Evolutionary conservation across 768 basidiomycete species (phyloP), one percentile per base, ranked within the genome.

Genomic region (Tephrocybe sp.): DNA sequence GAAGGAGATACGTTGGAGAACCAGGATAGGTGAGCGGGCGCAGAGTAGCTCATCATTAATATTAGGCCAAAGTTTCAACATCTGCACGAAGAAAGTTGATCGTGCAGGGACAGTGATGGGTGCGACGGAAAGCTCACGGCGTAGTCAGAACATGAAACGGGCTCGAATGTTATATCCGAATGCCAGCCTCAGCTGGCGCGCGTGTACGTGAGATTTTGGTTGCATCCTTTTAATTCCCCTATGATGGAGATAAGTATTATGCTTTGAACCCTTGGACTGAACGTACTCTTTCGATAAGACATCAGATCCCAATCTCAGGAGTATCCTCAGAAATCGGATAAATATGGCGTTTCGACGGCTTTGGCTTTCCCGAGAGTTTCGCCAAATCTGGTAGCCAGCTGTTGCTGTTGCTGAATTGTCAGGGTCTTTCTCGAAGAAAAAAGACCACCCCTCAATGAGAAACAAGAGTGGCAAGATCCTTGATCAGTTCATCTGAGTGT

Each of bases 391-490:
- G 66, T 64, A 5, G 65, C 78, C 15, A 85, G 76, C 43, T 67
- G 56, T 50, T 74, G 76, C 65, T 83, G 80, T 56, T 82, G 72
- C 22, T 72, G 69, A 32, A 78, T 61, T 3, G 62, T 69, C 44
- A 86, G 60, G 53, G 76, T 71, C 60, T 84, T 81, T 16, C 73
- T 67, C 9, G 75, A 72, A n/a, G n/a, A 72, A 86, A 82, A 67
- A 86, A 86, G 5, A 84, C 81, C 37, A 85, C 84, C 2, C 83
- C 82, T 25, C 84, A 78, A 45, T 77, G 77, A 24, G 72, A 74
- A 30, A 76, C 70, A 32, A 82, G 70, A 2, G 70, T 70, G 1
- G 82, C 80, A 5, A 84, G 74, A 56, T 83, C 82, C 18, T 70
- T 69, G 51, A 83, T 63, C 40, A 80, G 65, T 51, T 75, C 74